Conservation (phyloP, 2,329 filamentous ascomycete genomes). For the Cladosporium sp. region DNA sequence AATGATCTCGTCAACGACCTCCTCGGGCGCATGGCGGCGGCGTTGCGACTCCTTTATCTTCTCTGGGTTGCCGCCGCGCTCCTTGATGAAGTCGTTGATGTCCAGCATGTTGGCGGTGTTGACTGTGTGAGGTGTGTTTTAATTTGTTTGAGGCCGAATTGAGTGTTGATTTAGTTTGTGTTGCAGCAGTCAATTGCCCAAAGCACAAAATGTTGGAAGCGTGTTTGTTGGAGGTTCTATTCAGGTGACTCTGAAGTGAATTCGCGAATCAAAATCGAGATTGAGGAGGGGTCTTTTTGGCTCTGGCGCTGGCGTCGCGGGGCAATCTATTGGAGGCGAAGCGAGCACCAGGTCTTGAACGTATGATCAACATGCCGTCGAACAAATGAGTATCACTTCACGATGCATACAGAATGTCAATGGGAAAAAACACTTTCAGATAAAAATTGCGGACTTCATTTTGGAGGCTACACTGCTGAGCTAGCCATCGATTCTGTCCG, state of each 20-base stretch:
- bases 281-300: too few species aligned
- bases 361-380: too few species aligned
- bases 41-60: slow-evolving; percentile 90
- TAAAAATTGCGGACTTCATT: neutral
- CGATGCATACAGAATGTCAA: neutral
- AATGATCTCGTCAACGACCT: slow-evolving; percentile 88
- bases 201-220: neutral
- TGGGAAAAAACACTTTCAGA: neutral
- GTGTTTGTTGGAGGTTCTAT: neutral
- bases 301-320: neutral
- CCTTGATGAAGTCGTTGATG: slow-evolving; percentile 58
- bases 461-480: neutral
- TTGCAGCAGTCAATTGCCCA: neutral
- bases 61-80: slow-evolving; percentile 88
- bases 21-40: slow-evolving; percentile 75
- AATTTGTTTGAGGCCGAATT: neutral
- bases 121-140: neutral
- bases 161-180: neutral
- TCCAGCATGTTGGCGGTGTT: slow-evolving; percentile 39
- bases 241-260: neutral
- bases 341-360: too few species aligned
- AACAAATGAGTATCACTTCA: neutral
- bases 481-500: neutral
- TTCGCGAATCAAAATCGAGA: neutral
- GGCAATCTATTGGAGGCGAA: neutral